Conservation (phyloP, 352 stramenopile genomes). For the Globisporangium orthogonon region DNA sequence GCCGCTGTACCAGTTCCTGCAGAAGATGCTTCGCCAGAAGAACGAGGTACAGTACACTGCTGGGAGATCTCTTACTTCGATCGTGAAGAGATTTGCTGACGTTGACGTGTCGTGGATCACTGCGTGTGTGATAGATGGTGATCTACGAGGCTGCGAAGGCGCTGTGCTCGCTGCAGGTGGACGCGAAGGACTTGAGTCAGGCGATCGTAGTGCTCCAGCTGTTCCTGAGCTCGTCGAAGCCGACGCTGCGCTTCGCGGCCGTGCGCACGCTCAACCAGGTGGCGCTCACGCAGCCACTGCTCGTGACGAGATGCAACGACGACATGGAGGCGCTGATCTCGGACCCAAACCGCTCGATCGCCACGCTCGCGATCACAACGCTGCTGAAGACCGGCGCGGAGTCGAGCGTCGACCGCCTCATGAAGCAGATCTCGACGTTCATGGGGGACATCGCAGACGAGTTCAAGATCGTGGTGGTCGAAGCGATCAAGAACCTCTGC, state of each 20-base stretch:
- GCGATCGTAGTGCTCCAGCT: slow-evolving; percentile 97
- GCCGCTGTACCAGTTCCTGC: slow-evolving; percentile 88
- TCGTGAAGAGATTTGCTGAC: background rate
- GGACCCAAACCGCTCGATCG: slow-evolving; percentile 97
- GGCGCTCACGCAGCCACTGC: slow-evolving; percentile 88
- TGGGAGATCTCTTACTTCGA: background rate
- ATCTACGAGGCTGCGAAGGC: slow-evolving; percentile 97
- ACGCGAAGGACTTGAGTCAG: slow-evolving; percentile 93
- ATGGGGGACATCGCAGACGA: slow-evolving; percentile 99
- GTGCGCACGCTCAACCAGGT: slow-evolving; percentile 95
- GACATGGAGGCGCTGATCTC: slow-evolving; percentile 97
- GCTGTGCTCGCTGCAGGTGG: slow-evolving; percentile 94
- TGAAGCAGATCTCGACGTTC: slow-evolving; percentile 98
- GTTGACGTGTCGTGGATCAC: background rate
- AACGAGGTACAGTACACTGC: slow-evolving; percentile 51
- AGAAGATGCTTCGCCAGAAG: slow-evolving; percentile 96
- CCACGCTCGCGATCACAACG: slow-evolving; percentile 98
- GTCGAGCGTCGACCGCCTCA: slow-evolving; percentile 93
- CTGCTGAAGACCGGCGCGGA: slow-evolving; percentile 98
- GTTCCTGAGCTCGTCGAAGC: slow-evolving; percentile 92
- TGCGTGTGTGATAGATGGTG: slow-evolving; percentile 88
- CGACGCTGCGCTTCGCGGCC: slow-evolving; percentile 94
- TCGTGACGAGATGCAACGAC: slow-evolving; percentile 97
- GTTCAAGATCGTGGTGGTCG: slow-evolving; percentile 99
- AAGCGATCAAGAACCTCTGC: slow-evolving; percentile 95